Evolutionary conservation across 495 filamentous ascomycete species (phyloP).

Genomic region (Beverwykella pulmonaria): DNA sequence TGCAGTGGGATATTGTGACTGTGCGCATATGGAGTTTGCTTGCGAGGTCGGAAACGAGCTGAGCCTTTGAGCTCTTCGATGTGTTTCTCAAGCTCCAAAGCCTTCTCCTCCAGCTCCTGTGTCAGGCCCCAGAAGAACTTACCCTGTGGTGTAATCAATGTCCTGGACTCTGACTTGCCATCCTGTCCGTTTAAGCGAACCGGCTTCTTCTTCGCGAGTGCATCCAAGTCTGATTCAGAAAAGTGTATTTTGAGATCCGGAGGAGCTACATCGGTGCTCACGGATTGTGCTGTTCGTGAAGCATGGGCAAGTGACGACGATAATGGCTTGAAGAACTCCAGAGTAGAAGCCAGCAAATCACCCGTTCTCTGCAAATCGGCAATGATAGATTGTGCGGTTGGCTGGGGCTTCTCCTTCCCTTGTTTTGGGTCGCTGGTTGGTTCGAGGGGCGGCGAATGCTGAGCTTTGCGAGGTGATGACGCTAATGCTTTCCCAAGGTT

Average conservation of each 20-base stretch:
- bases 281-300: constrained; percentile 19
- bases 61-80: constrained; percentile 43
- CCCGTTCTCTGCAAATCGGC: constrained; percentile 55
- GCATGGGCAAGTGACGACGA: constrained; percentile 48
- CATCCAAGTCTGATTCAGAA: constrained; percentile 40
- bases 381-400: constrained; percentile 46
- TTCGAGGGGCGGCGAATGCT: background rate
- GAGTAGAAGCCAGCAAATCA: constrained; percentile 52
- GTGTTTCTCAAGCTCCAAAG: constrained; percentile 70
- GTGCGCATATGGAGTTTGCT: constrained; percentile 10
- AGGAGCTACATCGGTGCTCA: background rate
- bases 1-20: background rate
- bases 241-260: constrained; percentile 41
- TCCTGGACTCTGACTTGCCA: constrained; percentile 46
- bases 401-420: constrained; percentile 17
- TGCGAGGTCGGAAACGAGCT: constrained; percentile 23
- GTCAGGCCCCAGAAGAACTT: constrained; percentile 76
- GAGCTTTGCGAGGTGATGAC: constrained; percentile 26
- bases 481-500: constrained; percentile 5
- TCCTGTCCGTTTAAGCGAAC: constrained; percentile 46
- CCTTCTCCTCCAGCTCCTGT: constrained; percentile 73
- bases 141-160: constrained; percentile 77
- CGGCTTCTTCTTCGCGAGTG: constrained; percentile 47
- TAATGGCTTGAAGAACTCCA: constrained; percentile 60
- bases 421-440: constrained; percentile 1